phyloP scores from a whole-genome alignment of 306 rosid species.

The Medicago lupulina region DNA sequence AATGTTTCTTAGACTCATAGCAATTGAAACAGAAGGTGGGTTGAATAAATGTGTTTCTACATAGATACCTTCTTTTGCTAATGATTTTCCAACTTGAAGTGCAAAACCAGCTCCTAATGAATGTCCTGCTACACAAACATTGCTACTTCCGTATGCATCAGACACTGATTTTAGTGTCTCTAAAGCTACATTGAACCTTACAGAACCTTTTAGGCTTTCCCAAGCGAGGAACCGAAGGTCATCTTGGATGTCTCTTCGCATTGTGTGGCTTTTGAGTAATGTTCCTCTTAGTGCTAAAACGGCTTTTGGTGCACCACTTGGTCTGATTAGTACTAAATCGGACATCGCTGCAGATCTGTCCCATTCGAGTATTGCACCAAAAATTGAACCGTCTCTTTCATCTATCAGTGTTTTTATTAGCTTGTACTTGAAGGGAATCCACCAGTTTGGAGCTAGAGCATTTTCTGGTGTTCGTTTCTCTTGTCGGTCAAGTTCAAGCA shows the following conservation, averaged over 20 bases:
- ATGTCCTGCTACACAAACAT: conserved; percentile 89
- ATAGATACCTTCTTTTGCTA: conserved; percentile 84
- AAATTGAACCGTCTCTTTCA: conserved; percentile 88
- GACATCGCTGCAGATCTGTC: conserved; percentile 88
- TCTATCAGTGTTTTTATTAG: conserved; percentile 68
- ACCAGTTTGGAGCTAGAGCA: conserved; percentile 93
- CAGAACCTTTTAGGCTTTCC: conserved; percentile 95
- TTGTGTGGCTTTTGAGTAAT: conserved; percentile 74
- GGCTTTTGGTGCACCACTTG: conserved; percentile 90
- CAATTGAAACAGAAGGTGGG: conserved; percentile 94
- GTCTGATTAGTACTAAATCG: conserved; percentile 69
- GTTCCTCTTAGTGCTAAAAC: conserved; percentile 86
- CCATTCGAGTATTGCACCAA: conserved; percentile 97
- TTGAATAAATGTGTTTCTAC: conserved; percentile 91
- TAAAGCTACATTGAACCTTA: conserved; percentile 71
- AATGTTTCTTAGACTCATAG: conserved; percentile 79
- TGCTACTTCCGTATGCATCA: conserved; percentile 69
- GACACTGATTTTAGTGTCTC: conserved; percentile 66
- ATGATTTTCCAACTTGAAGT: conserved; percentile 87
- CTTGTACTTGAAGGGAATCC: conserved; percentile 92
- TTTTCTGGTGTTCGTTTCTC: conserved; percentile 63
- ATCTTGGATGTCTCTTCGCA: conserved; percentile 79
- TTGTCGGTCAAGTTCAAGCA: conserved; percentile 91
- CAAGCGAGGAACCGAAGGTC: conserved; percentile 94
- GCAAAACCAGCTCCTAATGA: conserved; percentile 98